Base-by-base conservation (phyloP, 768 basidiomycete species). In the Fomitopsis pulvina region DNA sequence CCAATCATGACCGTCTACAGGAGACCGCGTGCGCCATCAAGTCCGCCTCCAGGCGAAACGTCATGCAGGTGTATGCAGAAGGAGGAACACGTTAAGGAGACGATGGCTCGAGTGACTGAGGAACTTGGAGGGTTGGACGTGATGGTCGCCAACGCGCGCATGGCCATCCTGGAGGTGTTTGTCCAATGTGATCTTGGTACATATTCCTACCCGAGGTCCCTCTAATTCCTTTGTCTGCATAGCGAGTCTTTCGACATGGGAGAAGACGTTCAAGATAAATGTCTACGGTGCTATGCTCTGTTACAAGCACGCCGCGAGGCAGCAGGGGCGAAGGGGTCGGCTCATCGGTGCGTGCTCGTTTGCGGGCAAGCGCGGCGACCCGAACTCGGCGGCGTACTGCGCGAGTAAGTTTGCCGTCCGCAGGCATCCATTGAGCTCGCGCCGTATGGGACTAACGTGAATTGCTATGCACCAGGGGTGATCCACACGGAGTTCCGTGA, bases 81-180 rank as follows among this genome's bases (percentile, higher is more conserved):
- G 45, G 58, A 79, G 46, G 55, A 54, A 1, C 67, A 76, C 7
- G 76, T 80, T 1, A 61, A 70, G 48, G 48, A 24, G 5, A 66
- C 78, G 62, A 60, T 81, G 2, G 62, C 63, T 2, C 45, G 47
- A 0, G 57, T 59, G 11, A 57, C 62, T 1, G 34, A 60, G 6
- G 53, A 57, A 9, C 61, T 78, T 8, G 78, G 77, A 2, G 59
- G 70, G 3, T 52, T 81, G 18, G 74, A 78, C 52, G 75, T 76
- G 63, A 62, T 65, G 59, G 51, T 65, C 22, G 63, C 63, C n/a
- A 65, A 65, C 41, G 63, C 63, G 22, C 63, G 60, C 1, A 50
- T 65, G 52, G 53, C 52, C 9, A 22, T 57, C 3, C 45, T 48
- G 20, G 51, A 52, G 30, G n/a, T 47, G 5, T 27, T 56, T n/a